Conservation (phyloP, 2,329 filamentous ascomycete species). For the Pseudodiploospora longispora region DNA sequence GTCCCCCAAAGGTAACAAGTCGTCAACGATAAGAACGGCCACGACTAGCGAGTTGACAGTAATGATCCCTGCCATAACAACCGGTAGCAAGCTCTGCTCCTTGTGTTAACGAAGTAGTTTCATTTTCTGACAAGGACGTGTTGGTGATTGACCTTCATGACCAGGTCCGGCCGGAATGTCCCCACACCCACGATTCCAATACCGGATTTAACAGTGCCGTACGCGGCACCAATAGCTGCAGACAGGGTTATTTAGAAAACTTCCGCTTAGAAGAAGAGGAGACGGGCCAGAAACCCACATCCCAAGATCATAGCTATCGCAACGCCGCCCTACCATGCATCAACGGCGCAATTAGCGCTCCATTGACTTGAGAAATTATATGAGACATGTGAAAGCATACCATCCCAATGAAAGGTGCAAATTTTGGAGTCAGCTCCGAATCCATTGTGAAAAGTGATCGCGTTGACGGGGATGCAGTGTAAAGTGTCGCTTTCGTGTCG, state of each 20-base stretch:
- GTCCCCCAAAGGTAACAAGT: slow-evolving; percentile 56
- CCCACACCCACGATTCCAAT: slow-evolving; percentile 81
- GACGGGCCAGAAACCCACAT: slow-evolving; percentile 44
- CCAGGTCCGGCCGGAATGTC: slow-evolving; percentile 74
- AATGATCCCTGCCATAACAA: slow-evolving; percentile 98
- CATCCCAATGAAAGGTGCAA: slow-evolving; percentile 84
- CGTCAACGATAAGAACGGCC: slow-evolving; percentile 87
- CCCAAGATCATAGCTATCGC: slow-evolving; percentile 76
- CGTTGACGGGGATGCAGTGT: too few relatives aligned
- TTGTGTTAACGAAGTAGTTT: slow-evolving; percentile 10
- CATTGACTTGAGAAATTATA: slow-evolving; percentile 7
- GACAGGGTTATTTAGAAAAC: too few relatives aligned
- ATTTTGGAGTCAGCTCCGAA: slow-evolving; percentile 62
- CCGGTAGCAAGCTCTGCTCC: slow-evolving; percentile 66
- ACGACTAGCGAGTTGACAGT: slow-evolving; percentile 97
- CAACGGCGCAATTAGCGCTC: slow-evolving; percentile 13
- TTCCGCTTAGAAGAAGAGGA: slow-evolving; percentile 5
- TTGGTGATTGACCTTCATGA: slow-evolving; percentile 66
- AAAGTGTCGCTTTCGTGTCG: too few relatives aligned
- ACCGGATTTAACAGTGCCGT: slow-evolving; percentile 78
- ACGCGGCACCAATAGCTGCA: slow-evolving; percentile 62
- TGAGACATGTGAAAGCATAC: slow-evolving; percentile 37
- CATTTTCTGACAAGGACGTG: neutral
- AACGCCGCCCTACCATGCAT: slow-evolving; percentile 56
- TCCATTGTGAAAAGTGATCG: slow-evolving; percentile 34